phyloP scores from a whole-genome alignment of 805 yeast species.

The Jamesozyma spencerorum region DNA sequence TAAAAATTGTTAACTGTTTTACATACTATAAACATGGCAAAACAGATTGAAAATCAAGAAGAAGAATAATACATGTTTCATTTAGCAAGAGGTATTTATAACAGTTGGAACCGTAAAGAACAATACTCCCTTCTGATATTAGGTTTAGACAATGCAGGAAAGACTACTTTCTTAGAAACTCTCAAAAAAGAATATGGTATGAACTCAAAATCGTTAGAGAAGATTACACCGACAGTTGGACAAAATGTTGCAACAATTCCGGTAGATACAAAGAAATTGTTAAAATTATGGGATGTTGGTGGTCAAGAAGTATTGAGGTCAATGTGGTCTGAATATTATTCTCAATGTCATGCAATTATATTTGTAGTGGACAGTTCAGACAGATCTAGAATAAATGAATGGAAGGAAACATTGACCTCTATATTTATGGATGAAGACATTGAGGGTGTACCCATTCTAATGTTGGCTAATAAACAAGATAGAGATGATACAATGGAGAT shows the following conservation, averaged over 20 bases:
- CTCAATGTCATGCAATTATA: slow-evolving; percentile 81
- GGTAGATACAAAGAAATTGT: slow-evolving; percentile 28
- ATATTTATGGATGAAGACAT: slow-evolving; percentile 50
- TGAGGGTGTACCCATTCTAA: slow-evolving; percentile 79
- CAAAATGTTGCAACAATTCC: slow-evolving; percentile 62
- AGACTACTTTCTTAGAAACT: slow-evolving; percentile 70
- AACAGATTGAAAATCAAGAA: not conserved
- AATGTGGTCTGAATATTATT: slow-evolving; percentile 83
- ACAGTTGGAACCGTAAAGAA: slow-evolving; percentile 48
- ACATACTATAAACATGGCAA: not conserved
- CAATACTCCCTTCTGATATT: slow-evolving; percentile 72
- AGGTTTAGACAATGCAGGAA: slow-evolving; percentile 94
- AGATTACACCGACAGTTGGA: slow-evolving; percentile 89
- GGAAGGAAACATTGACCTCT: slow-evolving; percentile 50
- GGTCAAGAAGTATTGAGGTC: slow-evolving; percentile 82
- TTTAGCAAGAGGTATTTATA: slow-evolving; percentile 51
- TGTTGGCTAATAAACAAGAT: slow-evolving; percentile 95
- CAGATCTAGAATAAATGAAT: slow-evolving; percentile 71
- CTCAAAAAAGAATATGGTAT: slow-evolving; percentile 46
- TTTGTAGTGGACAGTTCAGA: slow-evolving; percentile 92
- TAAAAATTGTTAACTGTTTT: not conserved
- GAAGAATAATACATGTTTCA: slow-evolving; percentile 47
- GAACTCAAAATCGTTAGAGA: slow-evolving; percentile 42
- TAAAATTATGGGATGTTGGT: slow-evolving; percentile 94
- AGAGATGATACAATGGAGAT: slow-evolving; percentile 59